These are phyloP conservation scores for Rubroboletus pulcherrimus DNA, from an alignment of 768 basidiomycete genomes.

Conservation along the genomic window DNA sequence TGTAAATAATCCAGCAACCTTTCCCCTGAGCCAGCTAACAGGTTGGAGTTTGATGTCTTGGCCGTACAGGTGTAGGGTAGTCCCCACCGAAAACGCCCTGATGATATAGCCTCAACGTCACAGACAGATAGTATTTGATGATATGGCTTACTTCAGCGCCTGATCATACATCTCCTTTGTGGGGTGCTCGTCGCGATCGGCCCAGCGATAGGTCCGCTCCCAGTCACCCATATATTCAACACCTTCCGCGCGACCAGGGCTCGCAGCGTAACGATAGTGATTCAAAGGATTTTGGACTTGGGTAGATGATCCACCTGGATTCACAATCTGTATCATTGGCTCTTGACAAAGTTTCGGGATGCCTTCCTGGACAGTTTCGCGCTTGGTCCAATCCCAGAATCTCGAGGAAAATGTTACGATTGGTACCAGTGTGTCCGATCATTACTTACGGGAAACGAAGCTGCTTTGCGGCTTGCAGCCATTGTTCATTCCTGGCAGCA, in stretches of 20 bases:
- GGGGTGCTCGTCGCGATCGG: not conserved
- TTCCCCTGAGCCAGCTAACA: constrained; percentile 15
- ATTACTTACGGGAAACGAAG: constrained; percentile 18
- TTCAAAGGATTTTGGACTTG: constrained; percentile 12
- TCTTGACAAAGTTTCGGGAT: constrained; percentile 6
- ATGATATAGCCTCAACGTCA: not conserved
- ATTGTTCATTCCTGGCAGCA: constrained; percentile 1
- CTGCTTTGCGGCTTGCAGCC: constrained; percentile 10
- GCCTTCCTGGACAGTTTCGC: not conserved
- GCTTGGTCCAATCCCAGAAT: constrained; percentile 19
- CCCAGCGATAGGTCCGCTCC: constrained; percentile 18
- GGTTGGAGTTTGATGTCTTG: not conserved
- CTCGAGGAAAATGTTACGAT: not conserved
- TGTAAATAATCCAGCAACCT: constrained; percentile 12
- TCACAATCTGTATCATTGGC: not conserved
- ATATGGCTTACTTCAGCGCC: constrained; percentile 7
- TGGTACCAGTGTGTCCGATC: not conserved
- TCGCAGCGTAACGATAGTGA: constrained; percentile 6
- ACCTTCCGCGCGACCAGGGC: not conserved
- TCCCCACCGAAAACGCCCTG: constrained; percentile 6
- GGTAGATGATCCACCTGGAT: not conserved
- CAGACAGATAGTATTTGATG: no score
- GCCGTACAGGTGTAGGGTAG: not conserved
- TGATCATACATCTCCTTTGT: constrained; percentile 9
- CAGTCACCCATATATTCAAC: constrained; percentile 6